phyloP scores from a whole-genome alignment of 2,329 filamentous ascomycete genomes.

The Fusarium metavorans region DNA sequence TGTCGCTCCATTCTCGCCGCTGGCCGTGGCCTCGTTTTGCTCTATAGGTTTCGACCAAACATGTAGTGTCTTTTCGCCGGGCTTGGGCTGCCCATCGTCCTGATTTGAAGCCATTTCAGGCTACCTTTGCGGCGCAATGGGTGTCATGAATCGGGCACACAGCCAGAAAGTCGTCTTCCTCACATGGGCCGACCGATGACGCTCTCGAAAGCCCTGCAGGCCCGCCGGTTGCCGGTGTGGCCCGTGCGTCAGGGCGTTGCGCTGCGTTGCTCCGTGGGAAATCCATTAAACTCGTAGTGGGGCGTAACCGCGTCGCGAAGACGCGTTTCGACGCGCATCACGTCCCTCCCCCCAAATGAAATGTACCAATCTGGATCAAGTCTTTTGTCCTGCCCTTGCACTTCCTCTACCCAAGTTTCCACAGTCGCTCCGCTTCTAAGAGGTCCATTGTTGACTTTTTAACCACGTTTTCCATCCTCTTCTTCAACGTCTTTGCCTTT shows the following conservation, averaged over 20 bases:
- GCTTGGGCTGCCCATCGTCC: conserved; percentile 41
- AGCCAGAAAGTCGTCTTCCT: conserved; percentile 22
- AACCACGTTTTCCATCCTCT: conserved; percentile 12
- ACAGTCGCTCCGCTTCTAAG: conserved; percentile 35
- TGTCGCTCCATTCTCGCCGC: conserved; percentile 33
- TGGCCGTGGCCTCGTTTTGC: conserved; percentile 33
- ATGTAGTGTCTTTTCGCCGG: conserved; percentile 50
- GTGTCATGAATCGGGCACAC: conserved; percentile 40
- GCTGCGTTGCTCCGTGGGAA: conserved; percentile 34
- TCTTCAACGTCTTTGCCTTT: conserved; percentile 9
- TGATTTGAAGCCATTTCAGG: conserved; percentile 51
- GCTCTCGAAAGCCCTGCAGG: conserved; percentile 37
- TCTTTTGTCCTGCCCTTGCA: conserved; percentile 33
- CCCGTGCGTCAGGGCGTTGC: conserved; percentile 35
- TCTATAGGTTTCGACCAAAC: conserved; percentile 53
- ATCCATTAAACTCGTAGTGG: conserved; percentile 50
- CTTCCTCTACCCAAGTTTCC: conserved; percentile 25
- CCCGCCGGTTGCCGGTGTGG: conserved; percentile 24
- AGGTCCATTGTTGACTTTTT: conserved; percentile 36
- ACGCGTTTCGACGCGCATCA: conserved; percentile 51
- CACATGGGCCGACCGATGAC: conserved; percentile 45
- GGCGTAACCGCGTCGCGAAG: conserved; percentile 43
- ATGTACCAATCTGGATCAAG: conserved; percentile 45
- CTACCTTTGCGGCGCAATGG: conserved; percentile 46
- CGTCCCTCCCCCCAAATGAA: conserved; percentile 11